A percentile compares a stretch with the other conserved stretches of the same genome.
Conservation (phyloP, 768 basidiomycete genomes). For the Suillus plorans region DNA sequence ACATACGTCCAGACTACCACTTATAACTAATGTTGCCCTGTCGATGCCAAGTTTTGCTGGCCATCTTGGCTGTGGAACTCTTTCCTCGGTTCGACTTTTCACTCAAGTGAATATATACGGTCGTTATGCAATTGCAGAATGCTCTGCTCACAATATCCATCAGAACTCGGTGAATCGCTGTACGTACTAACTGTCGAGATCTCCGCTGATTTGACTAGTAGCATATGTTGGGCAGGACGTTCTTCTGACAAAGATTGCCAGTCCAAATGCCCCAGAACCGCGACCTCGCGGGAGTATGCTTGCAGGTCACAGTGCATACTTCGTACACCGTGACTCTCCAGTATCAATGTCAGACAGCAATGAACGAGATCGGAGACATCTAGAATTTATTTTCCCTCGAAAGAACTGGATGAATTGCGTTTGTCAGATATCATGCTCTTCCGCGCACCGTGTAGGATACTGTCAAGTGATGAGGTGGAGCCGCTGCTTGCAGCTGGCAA, state of each 20-base stretch:
- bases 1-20: not conserved
- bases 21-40: not conserved
- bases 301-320: conserved; percentile 1
- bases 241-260: too few species aligned
- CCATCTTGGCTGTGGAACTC: not conserved
- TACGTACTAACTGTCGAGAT: not conserved
- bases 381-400: not conserved
- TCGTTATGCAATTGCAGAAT: not conserved
- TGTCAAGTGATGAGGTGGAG: not conserved
- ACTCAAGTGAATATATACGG: not conserved
- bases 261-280: too few species aligned
- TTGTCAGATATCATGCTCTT: conserved; percentile 1
- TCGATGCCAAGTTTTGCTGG: not conserved
- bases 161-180: not conserved
- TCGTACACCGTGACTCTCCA: conserved; percentile 1
- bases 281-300: not conserved
- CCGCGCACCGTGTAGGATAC: not conserved
- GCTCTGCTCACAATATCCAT: not conserved
- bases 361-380: conserved; percentile 3
- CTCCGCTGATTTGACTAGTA: not conserved
- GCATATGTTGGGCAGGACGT: too few species aligned
- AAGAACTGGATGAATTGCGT: not conserved
- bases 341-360: conserved; percentile 6
- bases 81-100: not conserved
- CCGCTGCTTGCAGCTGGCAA: too few species aligned